These are phyloP conservation scores for Ascocoryne sarcoides DNA, from an alignment of 2,329 filamentous ascomycete genomes.

Conservation along the genomic window DNA sequence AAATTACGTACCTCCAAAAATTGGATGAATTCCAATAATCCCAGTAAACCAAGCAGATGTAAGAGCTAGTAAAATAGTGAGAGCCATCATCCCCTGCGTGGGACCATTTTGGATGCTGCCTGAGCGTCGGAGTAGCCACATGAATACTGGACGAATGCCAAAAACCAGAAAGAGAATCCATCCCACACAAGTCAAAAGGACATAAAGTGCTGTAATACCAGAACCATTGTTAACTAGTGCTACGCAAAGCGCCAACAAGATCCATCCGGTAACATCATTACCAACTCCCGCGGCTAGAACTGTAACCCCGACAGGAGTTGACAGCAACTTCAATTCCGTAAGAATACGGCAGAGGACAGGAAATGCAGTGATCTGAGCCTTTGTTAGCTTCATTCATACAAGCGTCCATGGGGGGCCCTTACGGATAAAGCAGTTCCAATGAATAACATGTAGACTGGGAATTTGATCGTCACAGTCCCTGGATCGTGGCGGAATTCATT, in stretches of 20 bases:
- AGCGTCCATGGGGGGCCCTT: background rate
- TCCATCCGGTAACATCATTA: slow-evolving; percentile 88
- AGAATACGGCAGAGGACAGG: slow-evolving; percentile 91
- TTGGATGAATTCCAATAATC: slow-evolving; percentile 86
- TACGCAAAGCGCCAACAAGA: slow-evolving; percentile 85
- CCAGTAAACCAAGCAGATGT: slow-evolving; percentile 79
- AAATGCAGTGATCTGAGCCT: slow-evolving; percentile 63
- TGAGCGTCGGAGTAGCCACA: slow-evolving; percentile 64
- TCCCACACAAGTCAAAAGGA: slow-evolving; percentile 65
- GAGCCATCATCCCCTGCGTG: slow-evolving; percentile 71
- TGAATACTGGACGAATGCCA: slow-evolving; percentile 62
- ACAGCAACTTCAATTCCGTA: slow-evolving; percentile 78
- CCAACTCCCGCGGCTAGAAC: slow-evolving; percentile 85
- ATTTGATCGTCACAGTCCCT: slow-evolving; percentile 47
- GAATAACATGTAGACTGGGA: slow-evolving; percentile 63
- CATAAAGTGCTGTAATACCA: slow-evolving; percentile 76
- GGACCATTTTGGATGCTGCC: slow-evolving; percentile 81
- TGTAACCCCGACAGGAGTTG: slow-evolving; percentile 77
- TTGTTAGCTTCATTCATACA: slow-evolving; percentile 1
- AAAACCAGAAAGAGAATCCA: slow-evolving; percentile 71
- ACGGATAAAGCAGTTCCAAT: slow-evolving; percentile 80
- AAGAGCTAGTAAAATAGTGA: slow-evolving; percentile 74
- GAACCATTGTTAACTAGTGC: slow-evolving; percentile 81
- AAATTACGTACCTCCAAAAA: slow-evolving; percentile 55
- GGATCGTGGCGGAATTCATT: slow-evolving; percentile 50